phyloP scores from a whole-genome alignment of 208 protist species.

The Trichomonas gallinae region DNA sequence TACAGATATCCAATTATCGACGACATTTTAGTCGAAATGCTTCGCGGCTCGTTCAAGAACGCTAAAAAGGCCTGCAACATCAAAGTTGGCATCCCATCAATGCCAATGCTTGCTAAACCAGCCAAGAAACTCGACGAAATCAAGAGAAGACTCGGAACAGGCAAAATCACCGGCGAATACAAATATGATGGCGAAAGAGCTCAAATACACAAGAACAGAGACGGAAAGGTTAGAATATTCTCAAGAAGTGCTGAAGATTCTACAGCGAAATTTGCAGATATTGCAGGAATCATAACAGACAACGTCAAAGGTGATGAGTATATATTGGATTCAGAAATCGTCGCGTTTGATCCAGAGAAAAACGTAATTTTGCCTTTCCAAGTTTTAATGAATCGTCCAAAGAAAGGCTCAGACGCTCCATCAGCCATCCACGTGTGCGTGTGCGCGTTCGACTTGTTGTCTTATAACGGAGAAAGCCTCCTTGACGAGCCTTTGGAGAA shows the following conservation, averaged over 20 bases:
- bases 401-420: constrained; percentile 32
- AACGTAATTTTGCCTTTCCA: constrained; percentile 77
- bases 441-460: constrained; percentile 97
- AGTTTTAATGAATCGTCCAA: constrained; percentile 51
- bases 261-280: constrained; percentile 91
- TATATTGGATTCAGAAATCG: constrained; percentile 93
- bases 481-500: constrained; percentile 44
- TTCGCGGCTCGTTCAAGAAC: neutral
- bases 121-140: constrained; percentile 57
- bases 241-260: constrained; percentile 88
- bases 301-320: constrained; percentile 46
- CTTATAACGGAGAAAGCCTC: constrained; percentile 76
- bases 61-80: constrained; percentile 38
- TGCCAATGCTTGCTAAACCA: constrained; percentile 92
- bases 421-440: constrained; percentile 62
- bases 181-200: constrained; percentile 96
- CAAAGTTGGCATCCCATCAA: constrained; percentile 34
- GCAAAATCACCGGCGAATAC: constrained; percentile 90
- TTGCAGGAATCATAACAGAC: constrained; percentile 48
- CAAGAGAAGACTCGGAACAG: constrained; percentile 26
- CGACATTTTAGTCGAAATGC: neutral
- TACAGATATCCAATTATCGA: neutral
- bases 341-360: constrained; percentile 42
- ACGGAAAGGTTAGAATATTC: constrained; percentile 71
- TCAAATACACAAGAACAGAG: constrained; percentile 39